These are phyloP conservation scores for Actinomortierella wolfii DNA, from an alignment of 371 early-diverging fungal species.

Conservation along the genomic window DNA sequence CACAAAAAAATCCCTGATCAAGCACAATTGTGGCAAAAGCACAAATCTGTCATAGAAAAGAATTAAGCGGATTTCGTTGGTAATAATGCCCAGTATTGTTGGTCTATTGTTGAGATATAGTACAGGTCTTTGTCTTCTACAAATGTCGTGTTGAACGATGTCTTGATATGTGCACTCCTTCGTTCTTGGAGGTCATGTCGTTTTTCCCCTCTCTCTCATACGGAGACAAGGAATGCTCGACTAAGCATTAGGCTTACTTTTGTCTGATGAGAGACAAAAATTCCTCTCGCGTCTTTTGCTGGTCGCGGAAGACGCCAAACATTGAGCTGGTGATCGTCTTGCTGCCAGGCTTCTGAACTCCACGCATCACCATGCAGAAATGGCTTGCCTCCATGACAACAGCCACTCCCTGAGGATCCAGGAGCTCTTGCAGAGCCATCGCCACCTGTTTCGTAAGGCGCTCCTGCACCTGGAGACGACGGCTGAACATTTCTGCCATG, in stretches of 20 bases:
- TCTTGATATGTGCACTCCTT: too few species aligned
- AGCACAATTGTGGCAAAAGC: too few species aligned
- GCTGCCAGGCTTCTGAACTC: constrained; percentile 94
- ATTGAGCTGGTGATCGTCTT: constrained; percentile 94
- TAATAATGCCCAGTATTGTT: too few species aligned
- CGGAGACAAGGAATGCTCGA: constrained; percentile 3
- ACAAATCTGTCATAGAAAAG: too few species aligned
- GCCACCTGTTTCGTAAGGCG: constrained; percentile 98
- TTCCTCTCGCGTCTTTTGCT: constrained; percentile 95
- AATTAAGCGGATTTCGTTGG: too few species aligned
- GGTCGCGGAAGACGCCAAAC: constrained; percentile 92
- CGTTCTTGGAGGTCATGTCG: too few species aligned
- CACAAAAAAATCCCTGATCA: too few species aligned
- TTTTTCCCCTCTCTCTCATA: too few species aligned
- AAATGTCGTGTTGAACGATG: too few species aligned
- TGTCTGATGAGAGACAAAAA: constrained; percentile 79
- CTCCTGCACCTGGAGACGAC: constrained; percentile 97
- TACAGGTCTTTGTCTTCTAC: too few species aligned
- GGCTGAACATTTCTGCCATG: constrained; percentile 96
- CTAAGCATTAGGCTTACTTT: background rate
- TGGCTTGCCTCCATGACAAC: constrained; percentile 96
- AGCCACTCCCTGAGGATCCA: constrained; percentile 97
- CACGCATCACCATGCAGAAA: constrained; percentile 95
- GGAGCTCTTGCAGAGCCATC: constrained; percentile 82
- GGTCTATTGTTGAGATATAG: too few species aligned